Evolutionary conservation across 192 early-diverging fungal genomes (phyloP), one percentile per base, ranked within the genome.

Genomic region (Allomyces javanicus): DNA sequence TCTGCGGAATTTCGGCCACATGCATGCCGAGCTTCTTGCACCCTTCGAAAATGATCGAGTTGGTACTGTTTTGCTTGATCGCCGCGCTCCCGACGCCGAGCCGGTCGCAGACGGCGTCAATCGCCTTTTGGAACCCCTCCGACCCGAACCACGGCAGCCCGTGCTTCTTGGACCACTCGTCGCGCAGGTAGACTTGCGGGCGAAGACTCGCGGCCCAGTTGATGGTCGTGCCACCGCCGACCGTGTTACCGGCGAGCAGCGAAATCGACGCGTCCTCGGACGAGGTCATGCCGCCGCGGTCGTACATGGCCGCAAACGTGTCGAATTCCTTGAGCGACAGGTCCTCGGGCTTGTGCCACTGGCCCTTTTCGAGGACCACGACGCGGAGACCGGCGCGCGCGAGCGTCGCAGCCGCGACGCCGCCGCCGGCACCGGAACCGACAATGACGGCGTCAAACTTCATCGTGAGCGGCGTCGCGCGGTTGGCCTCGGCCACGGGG

Each of bases 141-240:
- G 83, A 75, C 9, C 69, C 66, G 65, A 91, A 88, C 67, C 83
- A 75, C n/a, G 73, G 72, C 10, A 91, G 72, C 10, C 83, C 79
- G 33, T 40, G 33, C 50, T 73, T 68, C 33, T 75, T 74, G 10
- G 83, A 82, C 89, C 89, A 91, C 72, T 91, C 87, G 67, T 83
- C 76, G 0, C 87, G 81, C 11, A 87, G 78, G 67, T 73, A 81
- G 65, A 83, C 69, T 62, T 85, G 85, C 14, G 77, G 74, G 70
- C 79, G 72, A n/a, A 83, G 63, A 12, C 73, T 80, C 23, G 79
- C 76, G 25, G 69, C 74, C 85, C 87, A 88, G 71, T 88, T 87
- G 63, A 89, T 71, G 11, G 76, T 76, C 33, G 86, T 87, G 33
- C 87, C 89, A 68, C 89, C 89, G 50, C 89, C 89, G 75, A 83